Evolutionary conservation across 2,329 filamentous ascomycete genomes (phyloP).

Genomic region (Monosporascus sp.): DNA sequence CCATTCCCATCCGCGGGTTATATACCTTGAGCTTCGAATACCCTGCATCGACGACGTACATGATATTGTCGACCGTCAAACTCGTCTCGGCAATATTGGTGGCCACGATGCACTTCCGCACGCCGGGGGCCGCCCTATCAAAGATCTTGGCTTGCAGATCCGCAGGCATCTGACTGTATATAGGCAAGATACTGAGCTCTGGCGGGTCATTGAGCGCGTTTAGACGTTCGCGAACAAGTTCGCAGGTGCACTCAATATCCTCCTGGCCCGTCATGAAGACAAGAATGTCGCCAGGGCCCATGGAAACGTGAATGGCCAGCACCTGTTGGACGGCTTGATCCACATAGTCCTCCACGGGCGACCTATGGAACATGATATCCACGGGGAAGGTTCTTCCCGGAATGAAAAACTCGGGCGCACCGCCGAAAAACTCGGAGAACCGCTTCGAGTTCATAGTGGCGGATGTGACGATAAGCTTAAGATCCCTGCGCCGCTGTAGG

Average conservation of each 20-base stretch:
- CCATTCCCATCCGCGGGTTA: constrained; percentile 99
- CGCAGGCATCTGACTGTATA: constrained; percentile 99
- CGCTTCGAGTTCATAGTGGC: constrained; percentile 98
- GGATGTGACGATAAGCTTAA: constrained; percentile 96
- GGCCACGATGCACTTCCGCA: constrained; percentile 94
- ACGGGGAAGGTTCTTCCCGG: constrained; percentile 95
- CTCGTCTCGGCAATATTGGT: constrained; percentile 99
- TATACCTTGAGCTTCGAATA: constrained; percentile 98
- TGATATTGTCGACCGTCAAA: constrained; percentile 96
- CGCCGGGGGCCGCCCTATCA: constrained; percentile 80
- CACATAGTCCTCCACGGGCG: constrained; percentile 95
- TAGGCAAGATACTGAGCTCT: constrained; percentile 88
- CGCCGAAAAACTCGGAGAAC: constrained; percentile 93
- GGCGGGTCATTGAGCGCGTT: constrained; percentile 89
- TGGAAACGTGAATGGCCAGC: constrained; percentile 90
- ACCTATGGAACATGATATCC: constrained; percentile 91
- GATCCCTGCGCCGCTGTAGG: constrained; percentile 75
- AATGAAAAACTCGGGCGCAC: constrained; percentile 93
- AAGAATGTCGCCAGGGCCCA: constrained; percentile 86
- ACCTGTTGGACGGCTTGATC: constrained; percentile 96
- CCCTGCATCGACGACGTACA: constrained; percentile 95
- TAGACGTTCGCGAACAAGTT: constrained; percentile 81
- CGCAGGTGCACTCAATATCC: constrained; percentile 95
- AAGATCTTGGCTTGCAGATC: constrained; percentile 98
- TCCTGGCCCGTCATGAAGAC: constrained; percentile 99